These are phyloP conservation scores for Suillus tomentosus DNA, from an alignment of 768 basidiomycete genomes.

Conservation along the genomic window DNA sequence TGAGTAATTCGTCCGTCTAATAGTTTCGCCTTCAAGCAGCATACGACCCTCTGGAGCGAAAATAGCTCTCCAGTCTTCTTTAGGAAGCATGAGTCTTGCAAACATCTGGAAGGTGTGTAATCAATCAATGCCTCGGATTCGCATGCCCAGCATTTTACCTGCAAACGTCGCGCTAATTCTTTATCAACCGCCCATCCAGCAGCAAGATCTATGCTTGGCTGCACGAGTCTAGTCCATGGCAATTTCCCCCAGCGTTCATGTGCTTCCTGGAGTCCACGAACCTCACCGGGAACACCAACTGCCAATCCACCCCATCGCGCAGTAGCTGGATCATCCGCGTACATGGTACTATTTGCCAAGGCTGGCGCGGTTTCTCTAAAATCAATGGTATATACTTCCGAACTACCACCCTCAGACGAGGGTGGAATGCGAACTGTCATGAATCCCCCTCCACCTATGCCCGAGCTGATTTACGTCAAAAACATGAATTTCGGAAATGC, in stretches of 20 bases:
- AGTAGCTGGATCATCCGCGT: conserved; percentile 48
- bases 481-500: conserved; percentile 10
- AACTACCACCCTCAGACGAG: conserved; percentile 37
- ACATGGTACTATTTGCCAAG: conserved; percentile 78
- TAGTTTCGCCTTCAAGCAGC: conserved; percentile 71
- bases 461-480: conserved; percentile 49
- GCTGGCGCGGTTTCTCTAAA: conserved; percentile 88
- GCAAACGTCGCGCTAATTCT: conserved; percentile 75
- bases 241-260: conserved; percentile 81
- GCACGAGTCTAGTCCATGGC: conserved; percentile 76
- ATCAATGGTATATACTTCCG: conserved; percentile 75
- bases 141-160: conserved; percentile 43
- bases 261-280: conserved; percentile 84
- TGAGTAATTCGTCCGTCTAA: conserved; percentile 74
- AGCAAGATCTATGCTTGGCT: conserved; percentile 76
- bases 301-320: conserved; percentile 78
- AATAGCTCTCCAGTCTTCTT: conserved; percentile 77
- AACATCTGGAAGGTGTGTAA: conserved; percentile 37
- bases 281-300: conserved; percentile 90
- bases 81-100: conserved; percentile 57
- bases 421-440: conserved; percentile 82
- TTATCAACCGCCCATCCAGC: conserved; percentile 75
- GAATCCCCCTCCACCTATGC: conserved; percentile 88
- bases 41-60: conserved; percentile 80
- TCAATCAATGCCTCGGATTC: conserved; percentile 9